Conservation (phyloP, 1,284 basidiomycete genomes). For the Golubevia pallescens region DNA sequence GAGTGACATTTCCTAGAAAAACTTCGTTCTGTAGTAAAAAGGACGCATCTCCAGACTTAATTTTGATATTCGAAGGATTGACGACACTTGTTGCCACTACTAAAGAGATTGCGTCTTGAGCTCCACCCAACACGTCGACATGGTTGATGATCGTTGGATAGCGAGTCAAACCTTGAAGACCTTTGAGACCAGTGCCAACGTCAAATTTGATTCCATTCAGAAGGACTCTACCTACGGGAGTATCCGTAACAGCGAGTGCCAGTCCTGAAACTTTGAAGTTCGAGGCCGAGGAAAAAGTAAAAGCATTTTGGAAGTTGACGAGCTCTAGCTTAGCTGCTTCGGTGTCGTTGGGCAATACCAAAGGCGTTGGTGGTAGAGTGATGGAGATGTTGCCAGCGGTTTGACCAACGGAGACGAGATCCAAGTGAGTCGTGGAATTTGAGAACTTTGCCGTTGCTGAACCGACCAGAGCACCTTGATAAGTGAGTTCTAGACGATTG, state of each 20-base stretch:
- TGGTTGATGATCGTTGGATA: slow-evolving; percentile 70
- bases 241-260: slow-evolving; percentile 73
- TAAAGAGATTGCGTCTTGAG: slow-evolving; percentile 71
- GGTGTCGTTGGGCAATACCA: slow-evolving; percentile 69
- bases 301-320: slow-evolving; percentile 59
- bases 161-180: slow-evolving; percentile 72
- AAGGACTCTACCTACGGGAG: slow-evolving; percentile 73
- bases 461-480: slow-evolving; percentile 71
- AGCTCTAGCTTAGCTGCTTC: slow-evolving; percentile 66
- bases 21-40: slow-evolving; percentile 8
- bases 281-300: slow-evolving; percentile 67
- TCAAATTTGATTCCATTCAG: slow-evolving; percentile 79
- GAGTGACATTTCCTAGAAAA: slow-evolving; percentile 37
- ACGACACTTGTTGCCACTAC: slow-evolving; percentile 67
- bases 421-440: slow-evolving; percentile 24
- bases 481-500: slow-evolving; percentile 72
- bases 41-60: too few species aligned
- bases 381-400: slow-evolving; percentile 76
- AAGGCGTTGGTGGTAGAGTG: slow-evolving; percentile 70
- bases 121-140: slow-evolving; percentile 77
- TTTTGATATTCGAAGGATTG: too few species aligned
- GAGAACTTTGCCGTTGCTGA: slow-evolving; percentile 28
- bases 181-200: slow-evolving; percentile 73
- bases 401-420: slow-evolving; percentile 66
- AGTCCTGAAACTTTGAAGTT: slow-evolving; percentile 73